Evolutionary conservation across 2,329 filamentous ascomycete species (phyloP).

Genomic region (Alternaria consortialis): DNA sequence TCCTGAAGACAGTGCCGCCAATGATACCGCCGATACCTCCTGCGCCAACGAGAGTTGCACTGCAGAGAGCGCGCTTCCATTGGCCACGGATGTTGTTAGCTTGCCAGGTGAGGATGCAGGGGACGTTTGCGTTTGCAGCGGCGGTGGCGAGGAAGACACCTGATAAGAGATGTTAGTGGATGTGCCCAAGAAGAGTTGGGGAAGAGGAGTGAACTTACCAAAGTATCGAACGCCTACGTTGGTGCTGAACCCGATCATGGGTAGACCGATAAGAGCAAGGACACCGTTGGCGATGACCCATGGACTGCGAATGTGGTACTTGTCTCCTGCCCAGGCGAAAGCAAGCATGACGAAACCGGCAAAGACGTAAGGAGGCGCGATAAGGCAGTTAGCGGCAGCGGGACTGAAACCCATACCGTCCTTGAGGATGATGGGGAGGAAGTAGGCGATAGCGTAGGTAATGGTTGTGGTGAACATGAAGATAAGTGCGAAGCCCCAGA

Average conservation of each 20-base stretch:
- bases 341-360: conserved; percentile 53
- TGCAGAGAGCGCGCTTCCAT: conserved; percentile 85
- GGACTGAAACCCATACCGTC: conserved; percentile 41
- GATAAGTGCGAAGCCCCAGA: conserved; percentile 33
- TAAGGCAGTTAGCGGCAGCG: conserved; percentile 36
- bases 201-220: background rate
- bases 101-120: conserved; percentile 78
- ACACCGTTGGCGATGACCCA: conserved; percentile 72
- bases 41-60: conserved; percentile 76
- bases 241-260: conserved; percentile 74
- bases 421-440: conserved; percentile 42
- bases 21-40: conserved; percentile 84
- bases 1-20: conserved; percentile 74
- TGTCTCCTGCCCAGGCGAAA: conserved; percentile 71
- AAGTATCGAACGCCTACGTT: conserved; percentile 70
- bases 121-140: conserved; percentile 79
- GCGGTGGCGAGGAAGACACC: conserved; percentile 76
- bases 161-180: background rate
- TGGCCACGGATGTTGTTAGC: conserved; percentile 88
- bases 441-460: conserved; percentile 43
- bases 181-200: background rate
- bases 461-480: conserved; percentile 38
- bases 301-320: conserved; percentile 70
- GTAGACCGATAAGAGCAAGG: conserved; percentile 72
- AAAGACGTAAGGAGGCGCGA: conserved; percentile 41